Base-by-base conservation (phyloP, 2,329 filamentous ascomycete species). In the Colletotrichum viniferum region DNA sequence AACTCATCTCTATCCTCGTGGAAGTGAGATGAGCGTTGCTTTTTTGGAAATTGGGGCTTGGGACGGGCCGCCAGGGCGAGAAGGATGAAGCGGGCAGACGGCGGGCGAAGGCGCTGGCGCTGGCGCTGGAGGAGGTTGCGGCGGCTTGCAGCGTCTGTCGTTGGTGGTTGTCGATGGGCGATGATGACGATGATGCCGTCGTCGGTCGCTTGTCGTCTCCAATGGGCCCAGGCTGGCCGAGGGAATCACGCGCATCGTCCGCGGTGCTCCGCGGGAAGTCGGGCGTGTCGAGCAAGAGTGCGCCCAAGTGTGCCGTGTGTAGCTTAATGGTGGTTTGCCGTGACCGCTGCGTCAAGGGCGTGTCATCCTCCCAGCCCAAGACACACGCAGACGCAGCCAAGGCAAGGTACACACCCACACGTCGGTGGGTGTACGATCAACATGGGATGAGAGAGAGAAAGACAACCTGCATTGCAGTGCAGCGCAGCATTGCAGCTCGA, bases 341-440 rank as follows among this genome's bases (percentile, higher is more conserved):
- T 30, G 26, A 28, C 21, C 66, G 70, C 73, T 64, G 73, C 73
- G 73, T 69, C 73, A 75, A 75, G 43, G 63, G 73, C 73, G 73
- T 69, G 69, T 73, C 69, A 75, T 75, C 73, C 69, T 75, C 69
- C 69, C 38, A 67, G 30, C 56, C 61, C 55, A 71, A 56, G 56
- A 55, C 58, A 26, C 38, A 26, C 32, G 69, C 63, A 69, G 36
- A 43, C 67, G 56, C 56, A 69, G 32, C 18, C 32, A 34, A 36
- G 30, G 58, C 21, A 18, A n/a, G 16, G 32, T 24, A 63, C 26
- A 24, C 28, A 36, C 60, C 56, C 16, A 73, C 56, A 73, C 55
- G 71, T 30, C 70, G 30, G 21, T 55, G 43, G 67, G 65, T 30
- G 64, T 38, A 43, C 61, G 58, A 73, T 74, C 48, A 71, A 43